These are phyloP conservation scores for Ogataea wickerhamii DNA, from an alignment of 805 yeast species.

Conservation along the genomic window DNA sequence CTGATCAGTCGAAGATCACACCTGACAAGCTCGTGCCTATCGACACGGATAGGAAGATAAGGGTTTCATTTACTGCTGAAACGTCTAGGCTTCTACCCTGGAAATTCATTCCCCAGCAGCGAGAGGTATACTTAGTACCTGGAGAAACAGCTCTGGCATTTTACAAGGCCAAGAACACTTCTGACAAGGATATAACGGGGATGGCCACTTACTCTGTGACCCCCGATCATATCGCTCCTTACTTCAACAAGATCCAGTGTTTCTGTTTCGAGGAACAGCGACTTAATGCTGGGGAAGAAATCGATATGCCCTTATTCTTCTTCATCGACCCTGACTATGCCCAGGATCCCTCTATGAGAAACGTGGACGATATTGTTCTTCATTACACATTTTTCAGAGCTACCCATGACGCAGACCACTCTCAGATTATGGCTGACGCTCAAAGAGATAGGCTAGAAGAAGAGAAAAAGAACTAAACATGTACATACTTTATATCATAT, in stretches of 20 bases:
- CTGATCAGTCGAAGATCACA: conserved; percentile 76
- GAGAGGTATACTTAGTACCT: conserved; percentile 88
- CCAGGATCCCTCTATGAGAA: conserved; percentile 87
- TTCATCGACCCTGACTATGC: conserved; percentile 96
- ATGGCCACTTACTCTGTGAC: conserved; percentile 98
- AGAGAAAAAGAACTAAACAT: neutral
- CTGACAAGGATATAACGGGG: conserved; percentile 89
- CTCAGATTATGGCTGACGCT: conserved; percentile 24
- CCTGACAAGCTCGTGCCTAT: conserved; percentile 87
- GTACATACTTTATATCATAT: neutral
- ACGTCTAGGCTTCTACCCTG: conserved; percentile 89
- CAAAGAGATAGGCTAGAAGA: conserved; percentile 8
- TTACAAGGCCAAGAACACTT: conserved; percentile 82
- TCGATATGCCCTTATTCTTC: conserved; percentile 98
- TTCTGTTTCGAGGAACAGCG: conserved; percentile 97
- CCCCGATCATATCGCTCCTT: conserved; percentile 95
- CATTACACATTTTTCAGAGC: conserved; percentile 90
- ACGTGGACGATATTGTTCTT: conserved; percentile 82
- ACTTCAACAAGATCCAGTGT: conserved; percentile 95
- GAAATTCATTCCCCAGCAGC: conserved; percentile 91
- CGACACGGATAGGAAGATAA: conserved; percentile 74
- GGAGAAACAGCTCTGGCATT: conserved; percentile 98
- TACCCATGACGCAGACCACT: conserved; percentile 30
- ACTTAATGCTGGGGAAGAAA: conserved; percentile 92
- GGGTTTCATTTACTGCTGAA: conserved; percentile 87